phyloP scores from a whole-genome alignment of 768 basidiomycete genomes.

The Rhodotorula taiwanensis region DNA sequence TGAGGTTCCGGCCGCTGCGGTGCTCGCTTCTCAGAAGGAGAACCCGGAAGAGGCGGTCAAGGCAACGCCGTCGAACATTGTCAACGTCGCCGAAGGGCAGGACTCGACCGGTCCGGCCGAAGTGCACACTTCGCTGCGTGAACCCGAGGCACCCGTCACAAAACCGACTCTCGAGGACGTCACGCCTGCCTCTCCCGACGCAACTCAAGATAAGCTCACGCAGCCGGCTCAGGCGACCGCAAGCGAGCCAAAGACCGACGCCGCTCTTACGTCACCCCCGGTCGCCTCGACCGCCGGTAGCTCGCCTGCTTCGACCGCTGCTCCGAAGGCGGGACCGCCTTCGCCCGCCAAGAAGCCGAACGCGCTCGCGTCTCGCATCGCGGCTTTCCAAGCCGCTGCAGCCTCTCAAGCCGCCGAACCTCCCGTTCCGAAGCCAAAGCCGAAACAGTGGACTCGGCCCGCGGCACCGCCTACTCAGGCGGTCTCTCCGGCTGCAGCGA shows the following conservation, averaged over 20 bases:
- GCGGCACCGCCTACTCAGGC: neutral
- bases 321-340: neutral
- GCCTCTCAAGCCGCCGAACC: neutral
- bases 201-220: too few species aligned
- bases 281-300: too few species aligned
- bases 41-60: neutral
- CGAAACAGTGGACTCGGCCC: conserved; percentile 14
- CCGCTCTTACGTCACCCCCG: too few species aligned
- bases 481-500: conserved; percentile 1
- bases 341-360: conserved; percentile 27
- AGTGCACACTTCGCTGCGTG: neutral
- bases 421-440: conserved; percentile 6
- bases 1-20: neutral
- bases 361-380: conserved; percentile 23
- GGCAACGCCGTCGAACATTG: conserved; percentile 1
- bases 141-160: neutral
- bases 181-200: too few species aligned
- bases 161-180: neutral
- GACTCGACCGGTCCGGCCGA: conserved; percentile 10
- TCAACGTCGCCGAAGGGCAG: conserved; percentile 24
- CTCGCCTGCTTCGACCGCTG: too few species aligned
- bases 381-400: conserved; percentile 13
- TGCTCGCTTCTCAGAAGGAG: neutral
- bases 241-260: too few species aligned
- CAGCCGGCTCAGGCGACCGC: too few species aligned